Conservation (phyloP, 78 protist species). For the Ministeria vibrans region DNA sequence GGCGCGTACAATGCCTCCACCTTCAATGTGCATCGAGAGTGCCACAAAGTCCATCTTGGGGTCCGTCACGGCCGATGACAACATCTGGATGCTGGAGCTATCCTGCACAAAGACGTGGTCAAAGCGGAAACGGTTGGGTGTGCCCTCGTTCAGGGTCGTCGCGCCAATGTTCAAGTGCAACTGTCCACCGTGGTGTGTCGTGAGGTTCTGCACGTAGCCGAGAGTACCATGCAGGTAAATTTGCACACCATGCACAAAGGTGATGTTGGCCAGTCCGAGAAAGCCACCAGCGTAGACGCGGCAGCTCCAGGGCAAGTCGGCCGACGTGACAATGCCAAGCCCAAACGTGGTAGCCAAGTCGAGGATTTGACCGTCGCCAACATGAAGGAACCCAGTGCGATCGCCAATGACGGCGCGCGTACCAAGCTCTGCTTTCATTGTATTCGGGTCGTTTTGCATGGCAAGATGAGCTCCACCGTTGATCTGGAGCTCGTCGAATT, state of each 20-base stretch:
- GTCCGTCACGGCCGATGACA: neutral
- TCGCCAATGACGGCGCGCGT: slow-evolving; percentile 1
- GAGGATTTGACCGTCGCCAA: neutral
- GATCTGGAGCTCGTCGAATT: neutral
- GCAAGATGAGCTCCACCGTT: neutral
- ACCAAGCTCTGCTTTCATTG: neutral
- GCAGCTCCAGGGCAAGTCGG: neutral
- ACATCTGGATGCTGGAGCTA: neutral
- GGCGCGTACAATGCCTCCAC: neutral
- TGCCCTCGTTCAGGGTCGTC: neutral
- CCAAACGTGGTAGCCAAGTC: neutral
- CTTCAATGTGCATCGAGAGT: neutral
- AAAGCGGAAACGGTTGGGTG: neutral
- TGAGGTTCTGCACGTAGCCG: neutral
- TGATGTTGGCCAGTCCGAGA: neutral
- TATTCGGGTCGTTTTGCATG: neutral
- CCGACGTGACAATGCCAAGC: too few species aligned
- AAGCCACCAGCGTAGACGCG: neutral
- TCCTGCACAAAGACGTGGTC: neutral
- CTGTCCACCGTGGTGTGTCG: neutral
- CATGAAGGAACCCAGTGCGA: neutral
- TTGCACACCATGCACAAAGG: neutral
- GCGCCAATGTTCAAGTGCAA: neutral
- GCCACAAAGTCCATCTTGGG: neutral
- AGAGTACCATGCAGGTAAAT: neutral